Evolutionary conservation across 176 grass and related monocot genomes (phyloP).

Genomic region (Saccharum spontaneum): DNA sequence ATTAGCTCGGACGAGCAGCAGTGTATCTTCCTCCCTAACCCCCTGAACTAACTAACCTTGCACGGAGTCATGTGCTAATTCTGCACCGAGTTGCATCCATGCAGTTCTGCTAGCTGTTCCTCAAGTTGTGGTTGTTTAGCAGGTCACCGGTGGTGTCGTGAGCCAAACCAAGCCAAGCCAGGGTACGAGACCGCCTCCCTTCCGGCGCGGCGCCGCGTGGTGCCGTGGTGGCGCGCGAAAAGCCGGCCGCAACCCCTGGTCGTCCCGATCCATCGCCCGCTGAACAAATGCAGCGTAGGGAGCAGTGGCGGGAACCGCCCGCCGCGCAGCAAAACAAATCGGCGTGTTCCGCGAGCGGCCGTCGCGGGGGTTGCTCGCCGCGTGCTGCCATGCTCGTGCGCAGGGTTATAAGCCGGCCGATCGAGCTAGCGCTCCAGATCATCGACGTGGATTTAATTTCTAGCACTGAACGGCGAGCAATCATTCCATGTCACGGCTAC

Average conservation of each 20-base stretch:
- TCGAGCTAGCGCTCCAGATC: neutral
- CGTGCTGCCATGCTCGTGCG: neutral
- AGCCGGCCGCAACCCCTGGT: neutral
- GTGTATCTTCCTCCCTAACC: too few relatives aligned
- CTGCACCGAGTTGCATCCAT: neutral
- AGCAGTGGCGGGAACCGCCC: neutral
- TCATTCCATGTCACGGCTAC: neutral
- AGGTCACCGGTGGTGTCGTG: neutral
- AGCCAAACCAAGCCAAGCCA: neutral
- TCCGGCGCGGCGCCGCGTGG: neutral
- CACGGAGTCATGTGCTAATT: neutral
- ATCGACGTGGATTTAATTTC: neutral
- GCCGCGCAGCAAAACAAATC: neutral
- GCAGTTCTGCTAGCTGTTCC: constrained; percentile 1
- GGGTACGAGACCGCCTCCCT: neutral
- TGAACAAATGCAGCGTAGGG: neutral
- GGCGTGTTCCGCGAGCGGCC: neutral
- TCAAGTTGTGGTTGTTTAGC: neutral
- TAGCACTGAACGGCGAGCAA: neutral
- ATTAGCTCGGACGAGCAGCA: too few relatives aligned
- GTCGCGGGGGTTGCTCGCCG: neutral
- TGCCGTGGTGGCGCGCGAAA: neutral
- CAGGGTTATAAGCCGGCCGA: neutral
- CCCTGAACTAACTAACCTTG: too few relatives aligned
- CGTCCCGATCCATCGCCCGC: neutral